Conservation (phyloP, 352 stramenopile species). For the Phytophthora fragariae region DNA sequence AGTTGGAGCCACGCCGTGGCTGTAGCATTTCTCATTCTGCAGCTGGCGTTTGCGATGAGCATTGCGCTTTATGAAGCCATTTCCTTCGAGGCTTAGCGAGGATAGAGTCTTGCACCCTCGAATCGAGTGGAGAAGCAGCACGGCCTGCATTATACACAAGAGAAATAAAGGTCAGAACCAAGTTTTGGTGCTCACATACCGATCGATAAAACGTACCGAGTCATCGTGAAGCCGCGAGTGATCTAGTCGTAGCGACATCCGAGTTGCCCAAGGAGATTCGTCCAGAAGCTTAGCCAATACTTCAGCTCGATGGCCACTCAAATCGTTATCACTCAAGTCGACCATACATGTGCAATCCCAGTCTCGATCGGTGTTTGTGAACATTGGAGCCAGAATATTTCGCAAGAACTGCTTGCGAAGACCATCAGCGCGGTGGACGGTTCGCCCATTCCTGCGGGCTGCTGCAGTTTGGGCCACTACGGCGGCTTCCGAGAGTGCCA, state of each 20-base stretch:
- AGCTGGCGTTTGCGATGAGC: conserved; percentile 25
- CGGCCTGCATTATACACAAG: conserved; percentile 39
- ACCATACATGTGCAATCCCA: conserved; percentile 47
- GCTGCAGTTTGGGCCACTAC: conserved; percentile 38
- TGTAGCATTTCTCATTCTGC: conserved; percentile 34
- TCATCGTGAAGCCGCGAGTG: conserved; percentile 63
- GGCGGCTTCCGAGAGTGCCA: conserved; percentile 31
- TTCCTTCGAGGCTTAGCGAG: conserved; percentile 76
- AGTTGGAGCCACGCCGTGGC: conserved; percentile 5
- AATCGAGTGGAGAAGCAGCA: conserved; percentile 70
- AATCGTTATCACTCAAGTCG: conserved; percentile 82
- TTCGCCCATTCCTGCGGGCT: conserved; percentile 18
- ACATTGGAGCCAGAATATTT: conserved; percentile 73
- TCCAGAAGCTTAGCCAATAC: conserved; percentile 62
- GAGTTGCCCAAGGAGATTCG: conserved; percentile 44
- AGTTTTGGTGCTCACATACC: not conserved
- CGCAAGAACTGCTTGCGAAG: conserved; percentile 57
- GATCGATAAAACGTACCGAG: conserved; percentile 40
- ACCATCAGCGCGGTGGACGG: conserved; percentile 39
- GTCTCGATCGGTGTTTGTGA: conserved; percentile 58
- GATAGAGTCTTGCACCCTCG: conserved; percentile 56
- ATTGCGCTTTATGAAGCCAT: conserved; percentile 57
- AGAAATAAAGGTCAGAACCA: conserved; percentile 10
- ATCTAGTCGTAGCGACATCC: conserved; percentile 65
- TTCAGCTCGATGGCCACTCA: conserved; percentile 55